Percentiles rank a stretch among this genome's conserved stretches.
Evolutionary conservation across 2,329 filamentous ascomycete genomes (phyloP).

Genomic region (Neocatenulostroma microsporum): DNA sequence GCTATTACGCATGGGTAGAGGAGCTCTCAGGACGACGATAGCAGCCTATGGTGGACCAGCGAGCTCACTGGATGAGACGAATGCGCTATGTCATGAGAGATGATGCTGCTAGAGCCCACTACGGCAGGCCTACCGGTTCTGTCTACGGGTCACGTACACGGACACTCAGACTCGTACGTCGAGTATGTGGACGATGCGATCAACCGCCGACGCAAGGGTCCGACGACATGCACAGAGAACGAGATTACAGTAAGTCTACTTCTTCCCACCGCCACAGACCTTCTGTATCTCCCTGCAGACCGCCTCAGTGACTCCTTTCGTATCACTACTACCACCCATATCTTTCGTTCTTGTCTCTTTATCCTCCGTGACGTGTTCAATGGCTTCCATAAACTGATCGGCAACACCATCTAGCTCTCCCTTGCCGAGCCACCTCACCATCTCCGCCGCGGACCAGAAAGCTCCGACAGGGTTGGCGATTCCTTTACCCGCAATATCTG

Average conservation of each 20-base stretch:
- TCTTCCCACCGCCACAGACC: constrained; percentile 3
- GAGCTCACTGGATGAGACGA: too few species aligned
- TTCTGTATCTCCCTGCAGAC: constrained; percentile 45
- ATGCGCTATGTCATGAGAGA: too few species aligned
- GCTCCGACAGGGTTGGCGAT: constrained; percentile 58
- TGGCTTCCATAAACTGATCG: constrained; percentile 49
- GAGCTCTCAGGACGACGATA: too few species aligned
- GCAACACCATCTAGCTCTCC: constrained; percentile 46
- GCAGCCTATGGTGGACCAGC: too few species aligned
- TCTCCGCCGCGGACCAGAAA: constrained; percentile 63
- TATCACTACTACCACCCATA: constrained; percentile 51
- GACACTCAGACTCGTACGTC: too few species aligned
- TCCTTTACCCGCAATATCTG: constrained; percentile 57
- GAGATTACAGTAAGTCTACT: too few species aligned
- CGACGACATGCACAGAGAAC: too few species aligned
- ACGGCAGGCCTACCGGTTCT: too few species aligned
- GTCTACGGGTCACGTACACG: too few species aligned
- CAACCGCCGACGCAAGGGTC: too few species aligned
- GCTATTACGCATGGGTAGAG: constrained; percentile 3
- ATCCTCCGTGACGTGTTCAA: constrained; percentile 53
- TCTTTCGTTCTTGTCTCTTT: constrained; percentile 49
- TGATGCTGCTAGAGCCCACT: too few species aligned
- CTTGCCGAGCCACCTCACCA: constrained; percentile 56
- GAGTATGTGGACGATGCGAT: too few species aligned
- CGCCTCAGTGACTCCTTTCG: constrained; percentile 52